A percentile compares a stretch with the other conserved stretches of the same genome.
Conservation (phyloP, 1,139 yeast genomes). For the Nakaseomyces nivariensis region DNA sequence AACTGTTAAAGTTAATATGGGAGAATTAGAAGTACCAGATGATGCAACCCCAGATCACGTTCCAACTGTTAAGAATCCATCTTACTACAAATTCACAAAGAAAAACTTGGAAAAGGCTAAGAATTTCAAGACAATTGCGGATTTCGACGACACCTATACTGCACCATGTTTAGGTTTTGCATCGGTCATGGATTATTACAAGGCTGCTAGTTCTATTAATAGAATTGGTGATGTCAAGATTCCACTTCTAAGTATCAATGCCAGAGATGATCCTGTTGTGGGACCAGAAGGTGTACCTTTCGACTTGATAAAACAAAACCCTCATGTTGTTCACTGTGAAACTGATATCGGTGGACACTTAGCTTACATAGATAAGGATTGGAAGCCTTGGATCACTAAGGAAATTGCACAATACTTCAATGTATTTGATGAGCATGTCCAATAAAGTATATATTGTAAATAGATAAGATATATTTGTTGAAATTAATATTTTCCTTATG, state of each 20-base stretch:
- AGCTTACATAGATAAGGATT: slow-evolving; percentile 47
- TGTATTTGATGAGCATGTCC: slow-evolving; percentile 38
- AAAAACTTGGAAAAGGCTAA: slow-evolving; percentile 32
- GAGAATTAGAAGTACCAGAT: slow-evolving; percentile 36
- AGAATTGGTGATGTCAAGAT: slow-evolving; percentile 46
- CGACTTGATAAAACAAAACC: slow-evolving; percentile 52
- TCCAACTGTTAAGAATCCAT: slow-evolving; percentile 26
- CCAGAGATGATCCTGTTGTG: slow-evolving; percentile 79
- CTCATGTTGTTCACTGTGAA: slow-evolving; percentile 53
- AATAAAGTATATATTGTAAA: slow-evolving; percentile 6
- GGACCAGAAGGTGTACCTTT: slow-evolving; percentile 56
- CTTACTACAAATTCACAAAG: slow-evolving; percentile 25
- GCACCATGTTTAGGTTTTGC: slow-evolving; percentile 66
- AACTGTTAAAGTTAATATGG: slow-evolving; percentile 51
- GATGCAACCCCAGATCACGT: slow-evolving; percentile 28
- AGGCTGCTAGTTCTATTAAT: slow-evolving; percentile 54
- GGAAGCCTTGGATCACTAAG: slow-evolving; percentile 65
- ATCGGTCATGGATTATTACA: slow-evolving; percentile 63
- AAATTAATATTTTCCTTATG: too few species aligned
- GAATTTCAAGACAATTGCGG: slow-evolving; percentile 32
- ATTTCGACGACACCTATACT: slow-evolving; percentile 67
- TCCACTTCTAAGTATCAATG: slow-evolving; percentile 59
- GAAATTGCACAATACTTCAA: slow-evolving; percentile 54
- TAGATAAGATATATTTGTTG: background rate
- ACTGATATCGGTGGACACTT: slow-evolving; percentile 86